Conservation (phyloP, 495 filamentous ascomycete genomes). For the Penicillium arizonense region DNA sequence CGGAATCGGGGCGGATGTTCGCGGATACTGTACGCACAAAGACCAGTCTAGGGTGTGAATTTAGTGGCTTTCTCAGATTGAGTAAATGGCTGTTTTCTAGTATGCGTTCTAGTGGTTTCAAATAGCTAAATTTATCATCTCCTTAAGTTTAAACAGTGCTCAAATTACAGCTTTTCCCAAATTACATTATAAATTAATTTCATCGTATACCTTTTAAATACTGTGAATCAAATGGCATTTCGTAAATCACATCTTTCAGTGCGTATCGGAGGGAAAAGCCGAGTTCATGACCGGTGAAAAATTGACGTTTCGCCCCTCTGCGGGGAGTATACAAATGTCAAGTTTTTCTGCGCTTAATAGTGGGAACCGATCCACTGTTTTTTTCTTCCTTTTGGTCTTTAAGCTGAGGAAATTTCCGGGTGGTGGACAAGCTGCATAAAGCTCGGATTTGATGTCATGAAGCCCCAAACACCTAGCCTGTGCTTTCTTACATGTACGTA, state of each 20-base stretch:
- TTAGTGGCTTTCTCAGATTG: background rate
- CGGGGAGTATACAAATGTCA: slow-evolving; percentile 16
- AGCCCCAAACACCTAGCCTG: background rate
- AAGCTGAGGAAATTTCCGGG: slow-evolving; percentile 20
- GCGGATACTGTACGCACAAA: slow-evolving; percentile 23
- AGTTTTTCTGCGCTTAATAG: slow-evolving; percentile 14
- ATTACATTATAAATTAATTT: too few species aligned
- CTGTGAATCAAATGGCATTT: too few species aligned
- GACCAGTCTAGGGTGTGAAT: background rate
- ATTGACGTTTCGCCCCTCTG: slow-evolving; percentile 23
- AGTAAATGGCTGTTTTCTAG: background rate
- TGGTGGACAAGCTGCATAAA: slow-evolving; percentile 26
- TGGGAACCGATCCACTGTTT: slow-evolving; percentile 23
- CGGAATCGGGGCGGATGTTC: slow-evolving; percentile 10
- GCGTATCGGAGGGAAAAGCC: background rate
- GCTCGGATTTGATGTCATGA: slow-evolving; percentile 1
- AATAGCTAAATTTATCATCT: background rate
- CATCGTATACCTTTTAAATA: too few species aligned
- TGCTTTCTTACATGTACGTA: background rate
- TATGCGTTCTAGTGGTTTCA: background rate
- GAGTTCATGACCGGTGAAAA: slow-evolving; percentile 25
- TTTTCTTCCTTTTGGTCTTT: slow-evolving; percentile 21
- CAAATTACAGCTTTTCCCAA: too few species aligned
- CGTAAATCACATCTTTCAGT: background rate
- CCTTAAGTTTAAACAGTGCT: too few species aligned